phyloP scores from a whole-genome alignment of 2,329 filamentous ascomycete species.

The Cercospora zeae-maydis region DNA sequence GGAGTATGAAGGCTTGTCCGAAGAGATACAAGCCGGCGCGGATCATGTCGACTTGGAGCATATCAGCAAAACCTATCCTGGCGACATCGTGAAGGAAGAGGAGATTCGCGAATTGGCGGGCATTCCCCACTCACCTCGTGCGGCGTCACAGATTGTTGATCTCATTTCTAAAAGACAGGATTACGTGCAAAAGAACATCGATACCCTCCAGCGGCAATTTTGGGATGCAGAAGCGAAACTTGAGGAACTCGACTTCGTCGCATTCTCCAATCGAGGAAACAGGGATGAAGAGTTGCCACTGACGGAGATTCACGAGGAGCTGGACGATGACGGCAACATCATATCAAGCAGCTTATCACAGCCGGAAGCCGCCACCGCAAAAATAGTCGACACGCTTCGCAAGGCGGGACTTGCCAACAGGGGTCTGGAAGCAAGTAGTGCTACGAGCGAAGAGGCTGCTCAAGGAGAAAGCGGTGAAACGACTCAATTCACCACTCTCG shows the following conservation, averaged over 20 bases:
- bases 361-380: slow-evolving; percentile 64
- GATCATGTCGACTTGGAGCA: slow-evolving; percentile 25
- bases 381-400: slow-evolving; percentile 67
- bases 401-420: slow-evolving; percentile 64
- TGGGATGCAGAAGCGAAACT: slow-evolving; percentile 66
- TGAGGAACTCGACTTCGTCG: slow-evolving; percentile 51
- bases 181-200: slow-evolving; percentile 81
- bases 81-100: slow-evolving; percentile 60
- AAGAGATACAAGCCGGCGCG: slow-evolving; percentile 64
- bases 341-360: slow-evolving; percentile 52
- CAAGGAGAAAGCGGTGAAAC: slow-evolving; percentile 13
- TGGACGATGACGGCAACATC: slow-evolving; percentile 87
- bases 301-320: slow-evolving; percentile 85
- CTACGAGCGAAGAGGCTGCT: slow-evolving; percentile 6
- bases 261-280: slow-evolving; percentile 39
- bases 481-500: neutral
- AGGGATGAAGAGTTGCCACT: slow-evolving; percentile 64
- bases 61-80: slow-evolving; percentile 58
- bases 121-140: slow-evolving; percentile 46
- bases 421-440: slow-evolving; percentile 18
- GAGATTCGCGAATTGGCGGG: slow-evolving; percentile 57
- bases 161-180: slow-evolving; percentile 74
- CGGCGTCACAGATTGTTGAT: slow-evolving; percentile 61
- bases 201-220: slow-evolving; percentile 69
- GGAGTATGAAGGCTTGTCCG: slow-evolving; percentile 85